Base-by-base conservation (phyloP, 192 early-diverging fungal species). In the Coemansia guatemalensis region DNA sequence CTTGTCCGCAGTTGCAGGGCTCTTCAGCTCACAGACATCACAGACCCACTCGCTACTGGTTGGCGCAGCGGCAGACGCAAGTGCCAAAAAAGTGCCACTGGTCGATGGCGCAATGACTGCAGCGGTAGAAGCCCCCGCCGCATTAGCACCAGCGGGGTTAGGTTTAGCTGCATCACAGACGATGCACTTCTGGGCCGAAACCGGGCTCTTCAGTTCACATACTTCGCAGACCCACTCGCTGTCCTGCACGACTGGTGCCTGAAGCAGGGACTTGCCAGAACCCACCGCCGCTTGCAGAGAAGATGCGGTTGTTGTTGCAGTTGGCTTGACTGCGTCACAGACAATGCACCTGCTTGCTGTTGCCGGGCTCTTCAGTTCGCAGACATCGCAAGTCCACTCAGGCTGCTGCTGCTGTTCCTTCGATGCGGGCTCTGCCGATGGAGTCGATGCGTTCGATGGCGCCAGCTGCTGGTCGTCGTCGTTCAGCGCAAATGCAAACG, bases 221-320 rank as follows among this genome's bases (percentile, higher is more conserved):
- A 51, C 21, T 30, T 60, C 66, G 50, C 75, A 78, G 4, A 44
- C 54, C 74, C 74, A 76, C 26, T 76, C 60, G 60, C 74, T 64
- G 24, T 44, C 25, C 48, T 60, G 53, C 4, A 58, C 20, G n/a
- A 27, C 44, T 23, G 59, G 49, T 9, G 49, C 49, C 41, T 11
- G 62, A 44, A 23, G 26, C 53, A 35, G 7, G 21, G 22, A 2
- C 33, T 39, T 58, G 24, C 49, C 35, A 39, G 35, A 39, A 12
- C 1, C 9, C 35, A 8, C 8, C 9, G 35, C 4, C 35, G 35
- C 11, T 11, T 39, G 35, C 35, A 9, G 11, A 39, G 11, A 12
- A 39, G 35, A 11, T 17, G 21, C 49, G 1, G 18, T 39, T 62
- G 39, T 24, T 24, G 21, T 55, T 7, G 51, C 9, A 18, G 47